Percentiles rank a stretch among this genome's conserved stretches.
These are phyloP conservation scores for Coemansia erecta DNA, from an alignment of 192 early-diverging fungal genomes.

Conservation along the genomic window DNA sequence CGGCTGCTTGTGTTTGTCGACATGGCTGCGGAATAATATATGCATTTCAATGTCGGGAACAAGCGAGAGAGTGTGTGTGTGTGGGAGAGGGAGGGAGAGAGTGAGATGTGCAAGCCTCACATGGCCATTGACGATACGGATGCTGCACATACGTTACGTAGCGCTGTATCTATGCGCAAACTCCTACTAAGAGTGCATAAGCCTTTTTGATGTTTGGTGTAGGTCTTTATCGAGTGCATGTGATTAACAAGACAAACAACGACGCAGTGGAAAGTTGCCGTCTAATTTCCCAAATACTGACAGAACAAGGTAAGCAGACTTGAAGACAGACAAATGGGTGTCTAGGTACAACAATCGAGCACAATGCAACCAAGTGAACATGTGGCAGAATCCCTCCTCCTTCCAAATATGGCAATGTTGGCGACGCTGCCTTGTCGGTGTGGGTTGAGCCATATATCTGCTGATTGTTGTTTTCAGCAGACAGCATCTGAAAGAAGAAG, in stretches of 20 bases:
- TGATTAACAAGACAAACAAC: conserved; percentile 10
- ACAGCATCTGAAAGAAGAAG: neutral
- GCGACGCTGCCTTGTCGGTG: too few relatives aligned
- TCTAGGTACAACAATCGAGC: too few relatives aligned
- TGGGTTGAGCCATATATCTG: too few relatives aligned
- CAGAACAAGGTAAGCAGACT: conserved; percentile 9
- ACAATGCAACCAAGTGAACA: too few relatives aligned
- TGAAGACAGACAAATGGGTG: too few relatives aligned
- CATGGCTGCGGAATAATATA: neutral
- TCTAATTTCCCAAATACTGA: conserved; percentile 3
- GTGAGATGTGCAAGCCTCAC: neutral
- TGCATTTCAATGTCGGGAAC: too few relatives aligned
- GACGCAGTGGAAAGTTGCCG: conserved; percentile 2
- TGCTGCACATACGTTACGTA: neutral
- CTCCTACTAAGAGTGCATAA: neutral
- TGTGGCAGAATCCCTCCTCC: too few relatives aligned
- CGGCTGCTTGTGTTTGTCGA: too few relatives aligned
- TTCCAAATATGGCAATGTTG: too few relatives aligned
- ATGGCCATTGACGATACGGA: neutral
- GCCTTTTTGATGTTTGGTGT: conserved; percentile 8
- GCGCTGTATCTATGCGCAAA: neutral
- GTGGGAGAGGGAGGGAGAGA: too few relatives aligned
- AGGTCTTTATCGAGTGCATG: conserved; percentile 23
- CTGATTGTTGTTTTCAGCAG: neutral
- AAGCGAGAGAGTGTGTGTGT: too few relatives aligned